Base-by-base conservation (phyloP, 495 filamentous ascomycete genomes). In the Immersiella caudata region DNA sequence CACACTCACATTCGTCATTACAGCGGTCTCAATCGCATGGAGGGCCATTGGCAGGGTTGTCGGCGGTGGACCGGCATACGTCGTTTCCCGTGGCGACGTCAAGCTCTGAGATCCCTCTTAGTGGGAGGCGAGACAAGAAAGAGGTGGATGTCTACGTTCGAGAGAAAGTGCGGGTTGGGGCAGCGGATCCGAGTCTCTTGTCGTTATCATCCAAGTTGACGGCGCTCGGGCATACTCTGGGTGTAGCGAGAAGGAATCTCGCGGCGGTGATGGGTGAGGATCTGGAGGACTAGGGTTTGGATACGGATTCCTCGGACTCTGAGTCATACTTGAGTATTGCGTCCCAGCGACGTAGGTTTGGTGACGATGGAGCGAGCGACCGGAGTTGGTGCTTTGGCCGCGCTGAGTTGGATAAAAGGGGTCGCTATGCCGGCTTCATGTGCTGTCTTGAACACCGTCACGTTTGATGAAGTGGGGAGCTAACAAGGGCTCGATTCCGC, bases 161-260 rank as follows among this genome's bases (percentile, higher is more conserved):
- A 68, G 95, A 98, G 72, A 97, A 97, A 76, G 86, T 99, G 11
- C 85, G 88, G 29, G 92, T 98, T 6, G 95, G 97, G 80, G 94
- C 88, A 65, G 91, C 93, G 64, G 95, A 99, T 74, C 96, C 95
- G 33, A 92, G 88, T 74, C 70, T 99, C 68, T 86, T 99, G 79
- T 87, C 90, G n/a, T 82, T 94, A 18, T 89, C 91, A 80, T 90
- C 93, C 4, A 99, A 99, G 79, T 76, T 99, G 78, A 89, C 84
- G 27, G 92, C 92, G 22, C 75, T 98, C 64, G 90, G 93, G 60
- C 88, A 94, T 73, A 86, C 86, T 62, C 82, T 97, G 11, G 82
- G 77, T 62, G 79, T 89, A 64, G 89, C 88, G 73, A 84, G 92
- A 66, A 76, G 84, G 70, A 90, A 90, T n/a, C 76, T 98, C 73